Evolutionary conservation across 768 basidiomycete species (phyloP), one percentile per base, ranked within the genome.

Genomic region (Fibroporia radiculosa): DNA sequence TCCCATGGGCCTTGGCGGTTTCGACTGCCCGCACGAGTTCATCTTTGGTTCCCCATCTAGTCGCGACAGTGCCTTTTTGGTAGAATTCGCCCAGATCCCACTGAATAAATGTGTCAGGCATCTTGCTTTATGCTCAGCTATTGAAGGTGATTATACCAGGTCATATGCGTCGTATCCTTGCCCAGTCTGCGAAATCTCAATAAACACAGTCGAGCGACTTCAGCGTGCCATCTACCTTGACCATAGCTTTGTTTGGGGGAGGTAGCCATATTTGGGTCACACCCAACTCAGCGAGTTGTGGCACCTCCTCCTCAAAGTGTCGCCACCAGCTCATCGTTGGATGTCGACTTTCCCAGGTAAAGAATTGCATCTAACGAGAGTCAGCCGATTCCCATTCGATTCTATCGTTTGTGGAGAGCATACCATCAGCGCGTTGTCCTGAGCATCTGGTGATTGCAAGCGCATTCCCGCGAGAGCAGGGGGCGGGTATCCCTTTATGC

Each of bases 21-120:
- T 71, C 66, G 56, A 84, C 84, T 19, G 88, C 87, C 10, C 66
- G 55, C 1, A 91, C 56, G 22, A 93, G 74, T 48, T 95, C 84
- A 23, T 87, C 78, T 52, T 80, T 84, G 11, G 84, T 82, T 19
- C 93, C 93, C 91, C 92, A 97, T 47, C 90, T 74, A 1, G 93
- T 95, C 13, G 68, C 61, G 25, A 78, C 58, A 13, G 74, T 63
- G 13, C 82, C 84, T 56, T 82, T 88, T 61, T 87, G 88, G 40
- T 83, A 52, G 50, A 91, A 91, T 64, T 91, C 88, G 27, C 88
- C 88, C 14, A 92, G 63, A 59, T 92, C 88, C 88, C 89, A 92
- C 87, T 91, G 42, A 4, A 19, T 41, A n/a, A n/a, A n/a, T n/a
- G n/a, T n/a, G n/a, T n/a, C n/a, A n/a, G n/a, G n/a, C n/a, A 45